Percentiles rank a stretch among this genome's conserved stretches.
These are phyloP conservation scores for Fusarium palustre DNA, from an alignment of 2,329 filamentous ascomycete genomes.

Conservation along the genomic window DNA sequence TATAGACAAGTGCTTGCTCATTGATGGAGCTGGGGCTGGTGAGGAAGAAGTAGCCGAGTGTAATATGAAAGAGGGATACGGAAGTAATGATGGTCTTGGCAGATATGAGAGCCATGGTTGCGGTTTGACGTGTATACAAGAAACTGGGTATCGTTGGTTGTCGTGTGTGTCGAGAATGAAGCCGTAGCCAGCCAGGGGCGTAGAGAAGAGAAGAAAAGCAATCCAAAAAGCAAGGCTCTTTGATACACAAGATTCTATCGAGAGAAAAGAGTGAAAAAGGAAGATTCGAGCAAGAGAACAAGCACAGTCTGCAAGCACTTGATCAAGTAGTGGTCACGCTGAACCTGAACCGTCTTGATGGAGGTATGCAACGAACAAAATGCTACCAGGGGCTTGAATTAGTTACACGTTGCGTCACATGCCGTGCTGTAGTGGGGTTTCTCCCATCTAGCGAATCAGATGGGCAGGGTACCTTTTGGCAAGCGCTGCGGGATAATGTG, in stretches of 20 bases:
- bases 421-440: slow-evolving; percentile 17
- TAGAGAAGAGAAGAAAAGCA: not conserved
- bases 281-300: not conserved
- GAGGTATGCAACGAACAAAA: not conserved
- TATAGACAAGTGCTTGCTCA: slow-evolving; percentile 82
- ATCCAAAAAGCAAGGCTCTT: not conserved
- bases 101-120: slow-evolving; percentile 82
- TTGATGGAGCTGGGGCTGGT: slow-evolving; percentile 77
- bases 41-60: slow-evolving; percentile 85
- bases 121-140: not conserved
- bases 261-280: not conserved
- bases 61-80: slow-evolving; percentile 85
- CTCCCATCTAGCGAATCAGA: slow-evolving; percentile 21
- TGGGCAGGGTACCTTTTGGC: slow-evolving; percentile 22
- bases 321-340: slow-evolving; percentile 34
- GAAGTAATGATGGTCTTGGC: slow-evolving; percentile 83
- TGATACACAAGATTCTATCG: not conserved
- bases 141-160: not conserved
- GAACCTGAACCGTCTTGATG: slow-evolving; percentile 21
- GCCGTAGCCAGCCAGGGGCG: not conserved
- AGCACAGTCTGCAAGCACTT: slow-evolving; percentile 6
- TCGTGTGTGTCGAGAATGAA: slow-evolving; percentile 7
- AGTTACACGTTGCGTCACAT: slow-evolving; percentile 39
- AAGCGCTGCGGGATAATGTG: slow-evolving; percentile 3
- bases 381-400: slow-evolving; percentile 15